Percentiles rank a stretch among this genome's conserved stretches.
Evolutionary conservation across 495 filamentous ascomycete genomes (phyloP).

Genomic region (Chlorociboria aeruginascens): DNA sequence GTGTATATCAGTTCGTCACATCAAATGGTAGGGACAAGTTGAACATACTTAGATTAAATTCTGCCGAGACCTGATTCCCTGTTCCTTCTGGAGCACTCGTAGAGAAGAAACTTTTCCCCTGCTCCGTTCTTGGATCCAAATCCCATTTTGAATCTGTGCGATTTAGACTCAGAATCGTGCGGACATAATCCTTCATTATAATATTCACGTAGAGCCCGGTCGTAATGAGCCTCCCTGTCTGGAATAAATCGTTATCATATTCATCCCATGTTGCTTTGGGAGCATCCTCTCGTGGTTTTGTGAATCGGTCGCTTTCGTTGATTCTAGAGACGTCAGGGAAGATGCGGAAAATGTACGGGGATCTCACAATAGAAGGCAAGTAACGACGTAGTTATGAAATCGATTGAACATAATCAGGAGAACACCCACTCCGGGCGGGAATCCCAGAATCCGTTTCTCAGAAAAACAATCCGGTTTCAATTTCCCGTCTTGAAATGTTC

Average conservation of each 20-base stretch:
- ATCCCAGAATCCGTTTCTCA: slow-evolving; percentile 64
- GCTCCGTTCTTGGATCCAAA: slow-evolving; percentile 51
- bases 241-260: slow-evolving; percentile 76
- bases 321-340: slow-evolving; percentile 46
- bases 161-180: slow-evolving; percentile 77
- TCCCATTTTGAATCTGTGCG: slow-evolving; percentile 68
- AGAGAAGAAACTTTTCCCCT: slow-evolving; percentile 39
- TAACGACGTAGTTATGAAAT: slow-evolving; percentile 73
- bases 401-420: slow-evolving; percentile 64
- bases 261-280: slow-evolving; percentile 50
- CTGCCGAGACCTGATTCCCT: slow-evolving; percentile 67
- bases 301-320: slow-evolving; percentile 63
- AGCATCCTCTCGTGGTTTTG: slow-evolving; percentile 38
- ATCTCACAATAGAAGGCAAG: slow-evolving; percentile 36
- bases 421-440: slow-evolving; percentile 72
- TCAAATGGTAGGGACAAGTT: background rate
- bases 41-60: slow-evolving; percentile 47
- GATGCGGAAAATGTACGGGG: background rate
- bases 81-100: slow-evolving; percentile 48
- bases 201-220: slow-evolving; percentile 81
- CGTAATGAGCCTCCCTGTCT: slow-evolving; percentile 66
- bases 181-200: slow-evolving; percentile 69
- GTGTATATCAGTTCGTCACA: slow-evolving; percentile 15
- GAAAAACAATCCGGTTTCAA: slow-evolving; percentile 77
- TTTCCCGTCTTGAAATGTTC: slow-evolving; percentile 71